A percentile compares a stretch with the other conserved stretches of the same genome.
These are phyloP conservation scores for Trichosporon inkin DNA, from an alignment of 1,284 basidiomycete genomes.

Conservation along the genomic window DNA sequence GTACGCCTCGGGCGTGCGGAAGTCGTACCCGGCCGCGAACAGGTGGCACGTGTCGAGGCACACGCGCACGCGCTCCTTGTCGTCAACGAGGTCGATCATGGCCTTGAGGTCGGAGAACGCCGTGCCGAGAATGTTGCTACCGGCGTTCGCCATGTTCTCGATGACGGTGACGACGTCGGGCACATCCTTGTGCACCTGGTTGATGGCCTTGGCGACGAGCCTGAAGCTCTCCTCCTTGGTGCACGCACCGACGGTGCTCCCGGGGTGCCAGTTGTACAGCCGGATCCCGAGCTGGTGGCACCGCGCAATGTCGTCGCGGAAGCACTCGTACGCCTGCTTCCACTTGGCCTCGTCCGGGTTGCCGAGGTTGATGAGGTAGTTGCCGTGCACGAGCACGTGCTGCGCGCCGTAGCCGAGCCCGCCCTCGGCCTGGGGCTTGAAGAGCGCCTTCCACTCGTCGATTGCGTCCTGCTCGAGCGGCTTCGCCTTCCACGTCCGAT, in stretches of 20 bases:
- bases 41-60: slow-evolving; percentile 85
- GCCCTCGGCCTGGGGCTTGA: slow-evolving; percentile 52
- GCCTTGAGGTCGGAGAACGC: slow-evolving; percentile 63
- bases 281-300: slow-evolving; percentile 71
- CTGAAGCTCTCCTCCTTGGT: slow-evolving; percentile 61
- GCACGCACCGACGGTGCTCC: slow-evolving; percentile 68
- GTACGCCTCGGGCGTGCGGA: slow-evolving; percentile 57
- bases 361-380: slow-evolving; percentile 78
- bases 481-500: slow-evolving; percentile 70
- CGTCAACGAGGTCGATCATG: slow-evolving; percentile 68
- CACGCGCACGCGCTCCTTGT: slow-evolving; percentile 71
- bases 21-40: slow-evolving; percentile 78
- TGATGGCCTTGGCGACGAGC: slow-evolving; percentile 69
- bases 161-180: slow-evolving; percentile 63
- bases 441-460: slow-evolving; percentile 55
- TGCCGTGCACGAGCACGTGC: slow-evolving; percentile 73
- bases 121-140: slow-evolving; percentile 69
- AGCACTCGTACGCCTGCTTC: slow-evolving; percentile 71
- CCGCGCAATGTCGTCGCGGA: slow-evolving; percentile 74
- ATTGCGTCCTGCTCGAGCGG: slow-evolving; percentile 57
- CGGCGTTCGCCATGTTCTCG: slow-evolving; percentile 83
- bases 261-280: slow-evolving; percentile 82
- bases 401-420: slow-evolving; percentile 59
- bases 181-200: slow-evolving; percentile 69
- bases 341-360: slow-evolving; percentile 74